These are phyloP conservation scores for Aphanomyces astaci DNA, from an alignment of 352 stramenopile species.

Conservation along the genomic window DNA sequence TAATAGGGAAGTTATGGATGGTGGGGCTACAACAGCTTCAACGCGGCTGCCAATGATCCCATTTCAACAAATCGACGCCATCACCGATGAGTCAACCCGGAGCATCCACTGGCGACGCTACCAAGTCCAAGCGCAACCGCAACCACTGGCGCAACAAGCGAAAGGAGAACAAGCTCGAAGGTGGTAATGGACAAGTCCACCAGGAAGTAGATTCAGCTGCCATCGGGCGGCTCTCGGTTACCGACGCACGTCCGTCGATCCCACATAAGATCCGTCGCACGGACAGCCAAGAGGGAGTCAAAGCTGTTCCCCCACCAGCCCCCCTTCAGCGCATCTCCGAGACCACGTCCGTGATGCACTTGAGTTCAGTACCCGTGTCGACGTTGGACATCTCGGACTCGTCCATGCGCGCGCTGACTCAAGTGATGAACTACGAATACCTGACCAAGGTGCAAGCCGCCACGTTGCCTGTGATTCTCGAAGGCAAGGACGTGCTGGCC, in stretches of 20 bases:
- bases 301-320: background rate
- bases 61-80: background rate
- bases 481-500: conserved; percentile 86
- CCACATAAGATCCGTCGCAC: conserved; percentile 2
- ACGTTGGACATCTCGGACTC: conserved; percentile 48
- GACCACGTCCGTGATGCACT: conserved; percentile 25
- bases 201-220: background rate
- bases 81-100: background rate
- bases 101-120: background rate
- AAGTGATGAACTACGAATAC: conserved; percentile 77
- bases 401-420: conserved; percentile 58
- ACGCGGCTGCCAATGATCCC: background rate
- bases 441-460: conserved; percentile 88
- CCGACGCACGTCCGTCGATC: background rate
- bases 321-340: background rate
- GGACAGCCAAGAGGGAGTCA: background rate
- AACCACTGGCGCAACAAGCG: conserved; percentile 21
- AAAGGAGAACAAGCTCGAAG: conserved; percentile 11
- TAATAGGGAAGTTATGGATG: background rate
- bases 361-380: conserved; percentile 49
- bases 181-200: background rate
- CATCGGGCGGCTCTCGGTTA: background rate
- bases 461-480: conserved; percentile 61
- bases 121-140: conserved; percentile 13
- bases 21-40: background rate